Conservation (phyloP, 2,329 filamentous ascomycete species). For the Venturia oleaginea region DNA sequence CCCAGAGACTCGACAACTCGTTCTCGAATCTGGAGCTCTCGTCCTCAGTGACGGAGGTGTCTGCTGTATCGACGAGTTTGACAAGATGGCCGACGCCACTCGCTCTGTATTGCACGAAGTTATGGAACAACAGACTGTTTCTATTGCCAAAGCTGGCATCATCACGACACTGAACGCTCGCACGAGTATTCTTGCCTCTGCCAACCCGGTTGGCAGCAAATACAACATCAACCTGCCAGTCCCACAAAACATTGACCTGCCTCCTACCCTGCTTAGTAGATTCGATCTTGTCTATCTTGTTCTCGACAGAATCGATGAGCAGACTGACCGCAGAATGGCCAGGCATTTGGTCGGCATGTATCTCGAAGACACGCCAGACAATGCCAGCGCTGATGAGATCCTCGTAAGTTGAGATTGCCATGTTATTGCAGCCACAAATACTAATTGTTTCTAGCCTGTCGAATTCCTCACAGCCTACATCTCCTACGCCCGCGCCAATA, state of each 20-base stretch:
- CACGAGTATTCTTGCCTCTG: conserved; percentile 90
- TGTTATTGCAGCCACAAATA: conserved; percentile 11
- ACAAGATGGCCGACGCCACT: conserved; percentile 70
- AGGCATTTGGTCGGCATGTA: conserved; percentile 95
- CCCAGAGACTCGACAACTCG: conserved; percentile 62
- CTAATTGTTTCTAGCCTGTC: conserved; percentile 53
- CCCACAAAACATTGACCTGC: conserved; percentile 95
- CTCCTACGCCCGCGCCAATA: conserved; percentile 81
- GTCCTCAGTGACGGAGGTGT: conserved; percentile 67
- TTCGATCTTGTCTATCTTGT: conserved; percentile 97
- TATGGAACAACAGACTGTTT: conserved; percentile 74
- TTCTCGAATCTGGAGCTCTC: conserved; percentile 65
- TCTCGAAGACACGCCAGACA: conserved; percentile 85
- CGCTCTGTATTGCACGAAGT: conserved; percentile 69
- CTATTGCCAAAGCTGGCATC: conserved; percentile 69
- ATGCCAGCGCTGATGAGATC: conserved; percentile 69
- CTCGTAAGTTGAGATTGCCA: conserved; percentile 48
- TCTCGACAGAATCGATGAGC: conserved; percentile 86
- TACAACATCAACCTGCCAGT: conserved; percentile 95
- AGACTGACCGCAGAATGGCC: conserved; percentile 76
- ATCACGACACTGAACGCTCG: conserved; percentile 87
- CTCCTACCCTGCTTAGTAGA: conserved; percentile 86
- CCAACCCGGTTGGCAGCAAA: conserved; percentile 95
- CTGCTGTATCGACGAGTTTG: conserved; percentile 72
- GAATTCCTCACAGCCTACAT: conserved; percentile 97